These are phyloP conservation scores for Prinsepia uniflora DNA, from an alignment of 306 rosid species.

Conservation along the genomic window DNA sequence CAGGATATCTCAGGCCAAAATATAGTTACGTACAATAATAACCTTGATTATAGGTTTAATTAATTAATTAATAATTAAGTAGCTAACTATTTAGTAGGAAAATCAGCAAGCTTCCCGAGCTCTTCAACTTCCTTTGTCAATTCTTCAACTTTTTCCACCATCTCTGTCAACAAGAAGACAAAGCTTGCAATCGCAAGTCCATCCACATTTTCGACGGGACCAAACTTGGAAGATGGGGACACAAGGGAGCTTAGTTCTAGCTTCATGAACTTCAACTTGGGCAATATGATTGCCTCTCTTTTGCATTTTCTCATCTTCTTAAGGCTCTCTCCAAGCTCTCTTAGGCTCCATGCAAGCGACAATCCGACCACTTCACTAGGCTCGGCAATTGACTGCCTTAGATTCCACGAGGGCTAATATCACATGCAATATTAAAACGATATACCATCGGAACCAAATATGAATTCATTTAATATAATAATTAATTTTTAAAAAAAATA, in stretches of 20 bases:
- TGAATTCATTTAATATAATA: background rate
- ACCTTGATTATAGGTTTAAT: too few relatives aligned
- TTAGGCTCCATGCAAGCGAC: slow-evolving; percentile 36
- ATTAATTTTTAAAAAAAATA: too few relatives aligned
- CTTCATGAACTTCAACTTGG: slow-evolving; percentile 47
- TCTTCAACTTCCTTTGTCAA: slow-evolving; percentile 56
- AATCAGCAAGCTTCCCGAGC: slow-evolving; percentile 54
- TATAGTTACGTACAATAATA: too few relatives aligned
- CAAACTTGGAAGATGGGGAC: slow-evolving; percentile 27
- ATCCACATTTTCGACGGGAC: slow-evolving; percentile 33
- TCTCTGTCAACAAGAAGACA: slow-evolving; percentile 44
- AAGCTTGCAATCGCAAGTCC: slow-evolving; percentile 47
- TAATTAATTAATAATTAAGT: too few relatives aligned
- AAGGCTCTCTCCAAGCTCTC: slow-evolving; percentile 69
- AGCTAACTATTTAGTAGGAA: slow-evolving; percentile 20
- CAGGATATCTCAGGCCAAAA: too few relatives aligned
- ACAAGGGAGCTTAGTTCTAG: slow-evolving; percentile 38
- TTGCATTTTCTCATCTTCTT: slow-evolving; percentile 52
- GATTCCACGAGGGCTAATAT: slow-evolving; percentile 31
- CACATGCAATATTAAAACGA: slow-evolving; percentile 7
- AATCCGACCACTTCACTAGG: slow-evolving; percentile 49
- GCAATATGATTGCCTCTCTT: slow-evolving; percentile 24
- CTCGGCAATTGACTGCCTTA: slow-evolving; percentile 34
- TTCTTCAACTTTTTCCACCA: slow-evolving; percentile 55
- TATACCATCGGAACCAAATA: background rate